Evolutionary conservation across 805 yeast genomes (phyloP).

Genomic region (Clavispora santaluciae): DNA sequence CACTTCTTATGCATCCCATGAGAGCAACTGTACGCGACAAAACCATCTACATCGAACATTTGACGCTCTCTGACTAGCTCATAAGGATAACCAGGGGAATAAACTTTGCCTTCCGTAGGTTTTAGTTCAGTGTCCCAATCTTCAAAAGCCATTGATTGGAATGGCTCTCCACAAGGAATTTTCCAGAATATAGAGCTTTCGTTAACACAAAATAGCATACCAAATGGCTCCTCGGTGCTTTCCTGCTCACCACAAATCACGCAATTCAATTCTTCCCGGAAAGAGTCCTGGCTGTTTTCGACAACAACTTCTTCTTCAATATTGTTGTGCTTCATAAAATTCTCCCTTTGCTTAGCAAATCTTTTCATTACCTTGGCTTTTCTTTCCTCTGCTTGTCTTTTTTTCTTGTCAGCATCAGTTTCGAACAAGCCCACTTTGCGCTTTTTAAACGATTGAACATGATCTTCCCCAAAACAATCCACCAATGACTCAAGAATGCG

Average conservation of each 20-base stretch:
- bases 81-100: slow-evolving; percentile 4
- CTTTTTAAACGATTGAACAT: slow-evolving; percentile 45
- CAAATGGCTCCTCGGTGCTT: slow-evolving; percentile 42
- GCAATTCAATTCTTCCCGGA: slow-evolving; percentile 11
- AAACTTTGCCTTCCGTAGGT: not conserved
- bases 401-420: slow-evolving; percentile 51
- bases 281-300: not conserved
- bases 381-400: slow-evolving; percentile 55
- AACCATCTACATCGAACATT: not conserved
- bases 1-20: slow-evolving; percentile 51
- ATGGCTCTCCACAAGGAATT: slow-evolving; percentile 25
- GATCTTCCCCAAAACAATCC: slow-evolving; percentile 54
- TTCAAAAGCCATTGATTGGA: slow-evolving; percentile 18
- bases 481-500: slow-evolving; percentile 47
- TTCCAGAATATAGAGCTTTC: slow-evolving; percentile 48
- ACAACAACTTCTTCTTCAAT: slow-evolving; percentile 9
- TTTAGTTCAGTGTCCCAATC: slow-evolving; percentile 16
- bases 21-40: slow-evolving; percentile 43
- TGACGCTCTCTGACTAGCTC: not conserved
- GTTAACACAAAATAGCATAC: slow-evolving; percentile 50
- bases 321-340: slow-evolving; percentile 39
- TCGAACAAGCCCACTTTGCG: slow-evolving; percentile 41
- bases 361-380: slow-evolving; percentile 58
- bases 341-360: slow-evolving; percentile 51
- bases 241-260: slow-evolving; percentile 23